Conservation (phyloP, 2,329 filamentous ascomycete genomes). For the Fusarium longipes region DNA sequence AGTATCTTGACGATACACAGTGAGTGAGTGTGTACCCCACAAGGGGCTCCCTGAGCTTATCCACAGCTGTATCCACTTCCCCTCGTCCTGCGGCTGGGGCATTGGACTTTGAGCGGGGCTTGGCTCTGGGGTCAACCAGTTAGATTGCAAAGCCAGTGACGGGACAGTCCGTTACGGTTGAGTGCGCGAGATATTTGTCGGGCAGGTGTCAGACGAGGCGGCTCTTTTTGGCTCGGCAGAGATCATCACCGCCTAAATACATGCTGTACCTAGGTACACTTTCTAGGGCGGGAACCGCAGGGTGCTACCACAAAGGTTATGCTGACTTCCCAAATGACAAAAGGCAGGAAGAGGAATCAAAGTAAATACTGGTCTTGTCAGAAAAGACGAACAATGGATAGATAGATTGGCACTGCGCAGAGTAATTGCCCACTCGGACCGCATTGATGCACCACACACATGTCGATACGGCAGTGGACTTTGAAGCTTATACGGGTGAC, state of each 20-base stretch:
- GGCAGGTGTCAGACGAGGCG: conserved; percentile 31
- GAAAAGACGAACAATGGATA: not conserved
- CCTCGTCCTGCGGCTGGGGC: conserved; percentile 44
- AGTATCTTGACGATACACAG: not conserved
- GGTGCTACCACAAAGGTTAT: not conserved
- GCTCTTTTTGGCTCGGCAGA: conserved; percentile 34
- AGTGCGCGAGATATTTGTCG: conserved; percentile 36
- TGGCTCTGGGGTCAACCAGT: conserved; percentile 31
- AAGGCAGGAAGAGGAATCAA: not conserved
- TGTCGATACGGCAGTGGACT: conserved; percentile 39
- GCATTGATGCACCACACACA: conserved; percentile 34
- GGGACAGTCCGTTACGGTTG: conserved; percentile 35
- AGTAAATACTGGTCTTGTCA: not conserved
- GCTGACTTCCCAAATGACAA: not conserved
- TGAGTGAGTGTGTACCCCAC: conserved; percentile 31
- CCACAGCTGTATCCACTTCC: conserved; percentile 38
- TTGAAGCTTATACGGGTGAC: conserved; percentile 40
- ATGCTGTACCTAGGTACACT: not conserved
- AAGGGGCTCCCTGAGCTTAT: conserved; percentile 5
- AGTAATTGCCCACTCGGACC: conserved; percentile 19
- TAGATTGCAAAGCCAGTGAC: not conserved
- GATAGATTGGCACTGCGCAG: not conserved
- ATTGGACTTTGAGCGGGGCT: conserved; percentile 15
- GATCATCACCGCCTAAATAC: conserved; percentile 17
- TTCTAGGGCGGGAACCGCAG: not conserved